A percentile compares a stretch with the other conserved stretches of the same genome.
phyloP scores from a whole-genome alignment of 2,329 filamentous ascomycete genomes.

The Cordyceps fumosorosea region DNA sequence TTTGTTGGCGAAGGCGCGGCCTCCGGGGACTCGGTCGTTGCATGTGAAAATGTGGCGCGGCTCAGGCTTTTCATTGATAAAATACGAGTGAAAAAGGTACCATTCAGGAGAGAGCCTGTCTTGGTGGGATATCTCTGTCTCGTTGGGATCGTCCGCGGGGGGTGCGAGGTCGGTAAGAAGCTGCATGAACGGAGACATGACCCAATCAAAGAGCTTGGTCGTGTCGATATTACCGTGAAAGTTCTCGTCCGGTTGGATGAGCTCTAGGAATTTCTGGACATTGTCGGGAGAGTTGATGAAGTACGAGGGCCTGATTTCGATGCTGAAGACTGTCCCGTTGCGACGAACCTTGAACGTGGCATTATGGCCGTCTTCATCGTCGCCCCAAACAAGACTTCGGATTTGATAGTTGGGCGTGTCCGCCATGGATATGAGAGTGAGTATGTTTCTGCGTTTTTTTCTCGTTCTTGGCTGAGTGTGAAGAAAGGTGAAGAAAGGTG shows the following conservation, averaged over 20 bases:
- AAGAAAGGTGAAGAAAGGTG: too few species aligned
- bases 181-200: not conserved
- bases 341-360: not conserved
- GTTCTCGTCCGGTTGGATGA: not conserved
- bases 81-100: not conserved
- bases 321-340: not conserved
- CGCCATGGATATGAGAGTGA: not conserved
- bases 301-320: not conserved
- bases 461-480: not conserved
- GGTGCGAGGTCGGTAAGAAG: not conserved
- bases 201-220: not conserved
- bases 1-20: not conserved
- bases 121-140: not conserved
- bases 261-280: not conserved
- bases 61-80: not conserved
- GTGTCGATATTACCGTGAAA: not conserved
- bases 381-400: not conserved
- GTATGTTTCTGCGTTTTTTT: not conserved
- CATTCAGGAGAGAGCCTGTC: not conserved
- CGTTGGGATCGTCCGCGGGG: not conserved
- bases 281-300: not conserved
- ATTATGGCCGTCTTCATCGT: not conserved
- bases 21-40: not conserved
- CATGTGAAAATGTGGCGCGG: not conserved
- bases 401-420: not conserved